Evolutionary conservation across 2,329 filamentous ascomycete genomes (phyloP).

Genomic region (Arthroderma uncinatum): DNA sequence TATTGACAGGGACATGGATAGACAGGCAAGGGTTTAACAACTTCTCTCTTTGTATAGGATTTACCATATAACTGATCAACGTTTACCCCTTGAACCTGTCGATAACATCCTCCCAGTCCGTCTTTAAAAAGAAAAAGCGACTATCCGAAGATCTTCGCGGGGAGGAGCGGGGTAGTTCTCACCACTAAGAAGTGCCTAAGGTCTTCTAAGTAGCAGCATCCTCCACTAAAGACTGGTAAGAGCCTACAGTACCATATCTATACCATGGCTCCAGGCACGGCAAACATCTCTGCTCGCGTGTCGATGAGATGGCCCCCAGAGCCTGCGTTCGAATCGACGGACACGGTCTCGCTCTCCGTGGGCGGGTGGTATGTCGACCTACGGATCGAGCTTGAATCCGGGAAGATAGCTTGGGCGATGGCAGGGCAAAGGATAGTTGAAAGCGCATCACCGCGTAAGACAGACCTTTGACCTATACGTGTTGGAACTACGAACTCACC

Average conservation of each 20-base stretch:
- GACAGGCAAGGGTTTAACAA: too few species aligned
- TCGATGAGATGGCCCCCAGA: conserved; percentile 36
- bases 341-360: conserved; percentile 35
- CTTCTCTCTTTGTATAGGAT: too few species aligned
- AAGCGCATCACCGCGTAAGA: conserved; percentile 26
- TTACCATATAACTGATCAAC: too few species aligned
- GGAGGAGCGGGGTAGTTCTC: not conserved
- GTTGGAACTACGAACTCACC: not conserved
- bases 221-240: too few species aligned
- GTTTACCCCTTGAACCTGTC: too few species aligned
- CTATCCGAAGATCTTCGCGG: not conserved
- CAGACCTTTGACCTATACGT: not conserved
- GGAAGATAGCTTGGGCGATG: conserved; percentile 35
- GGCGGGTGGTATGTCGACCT: conserved; percentile 36
- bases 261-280: conserved; percentile 1
- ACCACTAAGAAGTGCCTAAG: too few species aligned
- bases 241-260: too few species aligned
- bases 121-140: too few species aligned
- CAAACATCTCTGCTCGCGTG: conserved; percentile 29
- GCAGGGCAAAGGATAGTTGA: conserved; percentile 33
- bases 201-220: not conserved
- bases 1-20: too few species aligned
- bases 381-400: conserved; percentile 28
- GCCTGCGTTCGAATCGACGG: conserved; percentile 32
- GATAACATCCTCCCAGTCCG: too few species aligned